These are phyloP conservation scores for Drechslerella dactyloides DNA, from an alignment of 2,329 filamentous ascomycete genomes.

Conservation along the genomic window DNA sequence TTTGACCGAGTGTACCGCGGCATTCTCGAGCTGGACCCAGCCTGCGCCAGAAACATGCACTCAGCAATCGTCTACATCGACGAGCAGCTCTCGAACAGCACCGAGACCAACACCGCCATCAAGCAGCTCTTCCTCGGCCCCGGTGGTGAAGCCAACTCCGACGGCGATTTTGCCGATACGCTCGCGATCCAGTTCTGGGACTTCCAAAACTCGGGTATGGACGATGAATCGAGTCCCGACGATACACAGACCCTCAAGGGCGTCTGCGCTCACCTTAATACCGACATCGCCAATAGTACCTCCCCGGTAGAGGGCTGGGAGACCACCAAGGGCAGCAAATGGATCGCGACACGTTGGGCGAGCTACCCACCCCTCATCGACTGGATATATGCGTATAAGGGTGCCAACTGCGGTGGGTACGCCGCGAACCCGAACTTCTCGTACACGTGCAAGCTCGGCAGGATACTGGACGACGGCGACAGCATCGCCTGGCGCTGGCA, in stretches of 20 bases:
- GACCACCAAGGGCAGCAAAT: slow-evolving; percentile 30
- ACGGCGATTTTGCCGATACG: slow-evolving; percentile 61
- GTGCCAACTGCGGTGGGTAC: slow-evolving; percentile 58
- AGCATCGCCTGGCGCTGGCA: slow-evolving; percentile 53
- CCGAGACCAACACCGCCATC: slow-evolving; percentile 57
- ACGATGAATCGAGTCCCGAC: slow-evolving; percentile 52
- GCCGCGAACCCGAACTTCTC: slow-evolving; percentile 29
- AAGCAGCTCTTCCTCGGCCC: slow-evolving; percentile 63
- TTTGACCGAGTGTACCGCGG: slow-evolving; percentile 63
- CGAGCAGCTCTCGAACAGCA: slow-evolving; percentile 57
- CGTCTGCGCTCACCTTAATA: slow-evolving; percentile 62
- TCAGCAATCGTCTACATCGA: slow-evolving; percentile 62
- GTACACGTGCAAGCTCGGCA: slow-evolving; percentile 7
- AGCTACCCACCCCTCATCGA: slow-evolving; percentile 9
- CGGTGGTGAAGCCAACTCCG: slow-evolving; percentile 60
- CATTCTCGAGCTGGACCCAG: slow-evolving; percentile 59
- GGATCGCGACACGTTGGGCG: slow-evolving; percentile 40
- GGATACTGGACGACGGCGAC: not conserved
- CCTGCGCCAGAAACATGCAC: slow-evolving; percentile 60
- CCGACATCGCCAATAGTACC: slow-evolving; percentile 22
- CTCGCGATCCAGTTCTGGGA: slow-evolving; percentile 51
- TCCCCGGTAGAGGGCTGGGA: slow-evolving; percentile 22
- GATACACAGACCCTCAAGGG: slow-evolving; percentile 55
- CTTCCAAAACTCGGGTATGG: slow-evolving; percentile 61
- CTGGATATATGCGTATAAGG: not conserved